Evolutionary conservation across 1,284 basidiomycete species (phyloP).

Genomic region (Cutaneotrichosporon mucoides): DNA sequence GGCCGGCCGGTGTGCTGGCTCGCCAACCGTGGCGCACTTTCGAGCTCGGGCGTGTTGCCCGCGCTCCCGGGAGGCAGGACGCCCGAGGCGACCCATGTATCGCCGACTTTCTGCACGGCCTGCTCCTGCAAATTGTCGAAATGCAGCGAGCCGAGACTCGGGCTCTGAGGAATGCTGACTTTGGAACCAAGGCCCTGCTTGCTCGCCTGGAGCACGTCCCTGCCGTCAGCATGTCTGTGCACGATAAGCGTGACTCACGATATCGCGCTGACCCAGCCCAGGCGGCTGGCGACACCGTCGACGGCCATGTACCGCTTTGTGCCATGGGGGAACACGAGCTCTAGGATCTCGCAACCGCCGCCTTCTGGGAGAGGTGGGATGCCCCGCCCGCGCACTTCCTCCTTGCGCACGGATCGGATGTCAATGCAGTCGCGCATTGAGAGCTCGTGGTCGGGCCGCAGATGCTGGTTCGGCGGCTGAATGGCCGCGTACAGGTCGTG

Average conservation of each 20-base stretch:
- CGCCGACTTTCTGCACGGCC: constrained; percentile 40
- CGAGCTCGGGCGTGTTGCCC: neutral
- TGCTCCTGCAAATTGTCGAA: constrained; percentile 6
- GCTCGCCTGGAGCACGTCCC: constrained; percentile 39
- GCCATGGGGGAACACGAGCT: constrained; percentile 39
- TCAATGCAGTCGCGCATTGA: constrained; percentile 38
- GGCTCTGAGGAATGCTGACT: too few relatives aligned
- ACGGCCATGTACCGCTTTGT: constrained; percentile 41
- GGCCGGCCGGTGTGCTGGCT: neutral
- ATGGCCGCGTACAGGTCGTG: too few relatives aligned
- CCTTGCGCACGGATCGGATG: constrained; percentile 34
- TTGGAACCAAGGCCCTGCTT: too few relatives aligned
- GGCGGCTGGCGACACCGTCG: constrained; percentile 36
- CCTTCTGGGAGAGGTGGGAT: constrained; percentile 38
- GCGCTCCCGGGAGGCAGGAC: constrained; percentile 1
- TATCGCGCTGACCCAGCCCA: constrained; percentile 44
- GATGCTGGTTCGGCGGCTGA: too few relatives aligned
- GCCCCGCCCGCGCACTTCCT: constrained; percentile 36
- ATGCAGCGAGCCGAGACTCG: constrained; percentile 4
- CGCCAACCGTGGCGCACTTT: neutral
- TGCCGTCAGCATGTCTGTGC: too few relatives aligned
- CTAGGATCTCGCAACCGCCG: constrained; percentile 40
- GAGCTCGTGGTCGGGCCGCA: constrained; percentile 1
- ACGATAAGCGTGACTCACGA: too few relatives aligned
- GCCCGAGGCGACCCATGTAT: constrained; percentile 34